phyloP scores from a whole-genome alignment of 139 green algal genomes.

The Micractinium sp. region DNA sequence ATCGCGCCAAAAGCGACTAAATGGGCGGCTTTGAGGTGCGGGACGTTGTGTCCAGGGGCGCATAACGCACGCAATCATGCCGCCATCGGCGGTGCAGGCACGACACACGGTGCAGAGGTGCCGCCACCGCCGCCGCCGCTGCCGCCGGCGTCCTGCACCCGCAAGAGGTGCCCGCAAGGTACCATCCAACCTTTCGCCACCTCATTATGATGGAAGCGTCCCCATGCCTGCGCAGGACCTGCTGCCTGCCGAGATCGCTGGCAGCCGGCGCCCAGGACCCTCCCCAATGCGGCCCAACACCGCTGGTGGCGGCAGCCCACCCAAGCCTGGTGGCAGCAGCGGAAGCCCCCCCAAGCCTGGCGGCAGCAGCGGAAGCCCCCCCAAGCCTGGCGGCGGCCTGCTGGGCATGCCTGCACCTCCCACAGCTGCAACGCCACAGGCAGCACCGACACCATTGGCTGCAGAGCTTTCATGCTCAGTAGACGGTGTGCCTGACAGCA shows the following conservation, averaged over 20 bases:
- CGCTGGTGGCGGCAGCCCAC: not conserved
- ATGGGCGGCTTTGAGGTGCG: constrained; percentile 1
- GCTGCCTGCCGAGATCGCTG: constrained; percentile 2
- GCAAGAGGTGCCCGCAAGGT: not conserved
- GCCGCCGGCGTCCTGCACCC: not conserved
- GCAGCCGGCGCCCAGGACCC: not conserved
- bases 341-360: not conserved
- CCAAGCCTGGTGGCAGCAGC: not conserved
- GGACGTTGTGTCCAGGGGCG: not conserved
- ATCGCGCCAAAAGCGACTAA: not conserved
- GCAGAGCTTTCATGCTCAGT: constrained; percentile 1
- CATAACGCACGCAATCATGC: not conserved
- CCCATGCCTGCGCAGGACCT: not conserved
- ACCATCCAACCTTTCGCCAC: not conserved
- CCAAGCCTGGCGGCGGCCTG: not conserved
- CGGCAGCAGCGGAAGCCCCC: not conserved
- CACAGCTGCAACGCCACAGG: not conserved
- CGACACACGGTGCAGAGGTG: not conserved
- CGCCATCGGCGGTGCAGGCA: no score
- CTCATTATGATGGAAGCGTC: no score
- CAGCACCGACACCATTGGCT: not conserved
- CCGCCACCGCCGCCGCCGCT: not conserved
- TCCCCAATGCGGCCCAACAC: not conserved
- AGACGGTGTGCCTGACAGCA: constrained; percentile 33
- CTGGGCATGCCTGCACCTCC: not conserved